Percentiles rank a stretch among this genome's conserved stretches.
Evolutionary conservation across 2,329 filamentous ascomycete species (phyloP).

Genomic region (Plenodomus biglobosus): DNA sequence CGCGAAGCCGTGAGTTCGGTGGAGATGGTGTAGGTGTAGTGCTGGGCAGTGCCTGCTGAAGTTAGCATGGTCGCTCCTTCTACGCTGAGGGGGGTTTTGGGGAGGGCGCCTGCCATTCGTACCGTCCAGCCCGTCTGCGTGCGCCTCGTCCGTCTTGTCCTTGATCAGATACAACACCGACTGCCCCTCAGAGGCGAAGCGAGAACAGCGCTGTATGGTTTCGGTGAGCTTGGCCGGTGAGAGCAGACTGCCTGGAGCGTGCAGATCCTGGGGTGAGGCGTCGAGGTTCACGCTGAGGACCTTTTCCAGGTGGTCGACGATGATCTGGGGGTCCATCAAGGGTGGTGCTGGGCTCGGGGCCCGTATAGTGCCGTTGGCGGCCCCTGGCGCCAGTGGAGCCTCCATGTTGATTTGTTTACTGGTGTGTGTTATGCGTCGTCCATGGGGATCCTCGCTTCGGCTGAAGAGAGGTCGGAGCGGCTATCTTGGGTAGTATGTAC

Average conservation of each 20-base stretch:
- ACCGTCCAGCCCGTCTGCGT: constrained; percentile 33
- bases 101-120: constrained; percentile 31
- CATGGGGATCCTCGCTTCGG: constrained; percentile 36
- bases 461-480: constrained; percentile 9
- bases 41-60: constrained; percentile 43
- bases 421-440: constrained; percentile 17
- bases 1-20: constrained; percentile 78
- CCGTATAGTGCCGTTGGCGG: constrained; percentile 43
- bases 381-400: constrained; percentile 46
- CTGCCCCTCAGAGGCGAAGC: constrained; percentile 87
- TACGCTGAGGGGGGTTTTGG: constrained; percentile 3
- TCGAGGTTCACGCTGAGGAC: constrained; percentile 53
- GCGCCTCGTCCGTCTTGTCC: constrained; percentile 60
- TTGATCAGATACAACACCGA: constrained; percentile 90
- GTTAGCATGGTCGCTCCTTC: constrained; percentile 21
- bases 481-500: constrained; percentile 1
- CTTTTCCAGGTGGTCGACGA: constrained; percentile 53
- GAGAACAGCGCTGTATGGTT: constrained; percentile 81
- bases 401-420: constrained; percentile 41
- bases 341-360: constrained; percentile 42
- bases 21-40: constrained; percentile 76
- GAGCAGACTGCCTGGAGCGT: constrained; percentile 78
- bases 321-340: constrained; percentile 50
- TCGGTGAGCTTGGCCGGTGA: constrained; percentile 71
- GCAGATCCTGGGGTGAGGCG: constrained; percentile 70